phyloP scores from a whole-genome alignment of 352 stramenopile species.

The Phytophthora niederhauseri region DNA sequence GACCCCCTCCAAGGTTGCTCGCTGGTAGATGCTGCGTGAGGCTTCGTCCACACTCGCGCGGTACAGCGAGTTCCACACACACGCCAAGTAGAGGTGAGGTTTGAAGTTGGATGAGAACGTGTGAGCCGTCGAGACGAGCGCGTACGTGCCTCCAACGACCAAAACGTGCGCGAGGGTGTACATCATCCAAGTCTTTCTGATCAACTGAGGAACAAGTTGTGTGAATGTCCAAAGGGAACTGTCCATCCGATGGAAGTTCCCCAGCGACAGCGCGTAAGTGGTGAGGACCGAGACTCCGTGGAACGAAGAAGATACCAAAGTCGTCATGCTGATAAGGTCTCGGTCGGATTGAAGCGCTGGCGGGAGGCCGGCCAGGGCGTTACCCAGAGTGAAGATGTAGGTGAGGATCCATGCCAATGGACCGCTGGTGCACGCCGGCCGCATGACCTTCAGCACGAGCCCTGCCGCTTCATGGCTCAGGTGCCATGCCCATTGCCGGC shows the following conservation, averaged over 20 bases:
- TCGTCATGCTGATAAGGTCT: conserved; percentile 11
- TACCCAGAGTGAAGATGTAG: conserved; percentile 13
- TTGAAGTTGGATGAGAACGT: conserved; percentile 1
- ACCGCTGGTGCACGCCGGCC: background rate
- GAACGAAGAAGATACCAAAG: background rate
- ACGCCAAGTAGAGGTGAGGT: conserved; percentile 6
- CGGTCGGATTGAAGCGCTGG: conserved; percentile 10
- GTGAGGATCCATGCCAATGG: conserved; percentile 6
- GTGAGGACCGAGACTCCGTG: background rate
- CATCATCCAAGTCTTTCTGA: background rate
- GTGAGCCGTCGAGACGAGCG: background rate
- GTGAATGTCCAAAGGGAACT: background rate
- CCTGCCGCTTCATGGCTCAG: background rate
- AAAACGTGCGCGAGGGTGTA: background rate
- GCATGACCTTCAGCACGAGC: conserved; percentile 9
- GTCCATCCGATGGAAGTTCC: background rate
- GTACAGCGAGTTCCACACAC: conserved; percentile 6
- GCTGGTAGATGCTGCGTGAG: conserved; percentile 5
- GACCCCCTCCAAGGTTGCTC: conserved; percentile 3
- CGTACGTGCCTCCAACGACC: conserved; percentile 1
- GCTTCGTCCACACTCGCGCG: conserved; percentile 10
- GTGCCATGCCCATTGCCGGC: background rate
- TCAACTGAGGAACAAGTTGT: background rate
- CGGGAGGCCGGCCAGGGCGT: conserved; percentile 4
- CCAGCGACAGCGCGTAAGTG: background rate